phyloP scores from a whole-genome alignment of 106 monocot genomes.

The Dendrobium catenatum region DNA sequence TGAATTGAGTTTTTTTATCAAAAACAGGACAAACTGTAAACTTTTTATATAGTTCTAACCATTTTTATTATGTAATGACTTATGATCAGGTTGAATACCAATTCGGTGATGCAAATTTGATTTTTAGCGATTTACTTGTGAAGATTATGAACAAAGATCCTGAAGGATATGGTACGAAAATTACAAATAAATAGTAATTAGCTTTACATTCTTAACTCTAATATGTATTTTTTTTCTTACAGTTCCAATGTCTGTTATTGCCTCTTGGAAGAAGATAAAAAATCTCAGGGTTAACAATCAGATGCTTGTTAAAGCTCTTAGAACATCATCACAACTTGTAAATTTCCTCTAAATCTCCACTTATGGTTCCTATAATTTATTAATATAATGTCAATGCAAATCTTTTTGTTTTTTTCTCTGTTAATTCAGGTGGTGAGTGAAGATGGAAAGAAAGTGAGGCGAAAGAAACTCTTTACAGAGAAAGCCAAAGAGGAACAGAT shows the following conservation, averaged over 20 bases:
- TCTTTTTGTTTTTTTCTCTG: not conserved
- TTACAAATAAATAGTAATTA: not conserved
- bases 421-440: conserved; percentile 54
- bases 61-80: conserved; percentile 19
- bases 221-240: not conserved
- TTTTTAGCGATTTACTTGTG: conserved; percentile 60
- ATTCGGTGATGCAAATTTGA: conserved; percentile 67
- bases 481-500: conserved; percentile 72
- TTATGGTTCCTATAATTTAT: not conserved
- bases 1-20: not conserved
- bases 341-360: conserved; percentile 1
- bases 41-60: conserved; percentile 27
- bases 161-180: conserved; percentile 60
- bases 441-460: conserved; percentile 65
- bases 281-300: conserved; percentile 39
- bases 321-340: conserved; percentile 70
- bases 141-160: conserved; percentile 83
- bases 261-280: conserved; percentile 79
- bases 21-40: no score
- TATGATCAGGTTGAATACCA: conserved; percentile 54
- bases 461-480: conserved; percentile 54
- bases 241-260: conserved; percentile 72
- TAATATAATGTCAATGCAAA: not conserved
- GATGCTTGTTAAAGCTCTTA: conserved; percentile 56
- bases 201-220: not conserved